A percentile compares a stretch with the other conserved stretches of the same genome.
Conservation (phyloP, 768 basidiomycete species). For the Mycena epipterygia region DNA sequence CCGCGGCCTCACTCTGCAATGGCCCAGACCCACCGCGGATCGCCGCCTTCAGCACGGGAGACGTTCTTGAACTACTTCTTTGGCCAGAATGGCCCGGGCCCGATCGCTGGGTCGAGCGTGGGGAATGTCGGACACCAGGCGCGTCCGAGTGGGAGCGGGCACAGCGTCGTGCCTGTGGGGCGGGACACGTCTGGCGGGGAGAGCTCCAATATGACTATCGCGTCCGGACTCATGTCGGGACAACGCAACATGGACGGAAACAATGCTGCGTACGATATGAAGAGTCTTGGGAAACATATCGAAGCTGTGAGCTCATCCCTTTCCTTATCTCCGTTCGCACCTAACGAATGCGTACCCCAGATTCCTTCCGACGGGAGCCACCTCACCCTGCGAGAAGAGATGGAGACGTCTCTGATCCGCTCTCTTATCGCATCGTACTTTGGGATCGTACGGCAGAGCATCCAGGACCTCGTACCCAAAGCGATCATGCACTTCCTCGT, state of each 20-base stretch:
- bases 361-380: constrained; percentile 72
- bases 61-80: constrained; percentile 99
- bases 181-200: constrained; percentile 75
- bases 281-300: constrained; percentile 96
- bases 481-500: constrained; percentile 99
- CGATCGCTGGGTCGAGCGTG: constrained; percentile 68
- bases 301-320: constrained; percentile 84
- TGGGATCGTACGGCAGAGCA: constrained; percentile 94
- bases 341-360: constrained; percentile 49
- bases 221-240: constrained; percentile 75
- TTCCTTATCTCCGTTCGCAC: constrained; percentile 1
- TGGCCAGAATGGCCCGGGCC: constrained; percentile 89
- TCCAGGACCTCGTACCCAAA: constrained; percentile 97
- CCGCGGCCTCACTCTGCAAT: constrained; percentile 52
- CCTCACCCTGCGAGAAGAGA: constrained; percentile 89
- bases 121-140: constrained; percentile 51
- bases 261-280: constrained; percentile 97
- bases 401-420: constrained; percentile 96
- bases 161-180: constrained; percentile 63
- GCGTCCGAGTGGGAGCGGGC: constrained; percentile 35
- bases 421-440: constrained; percentile 97
- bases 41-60: constrained; percentile 78
- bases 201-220: constrained; percentile 49
- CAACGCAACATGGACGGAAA: constrained; percentile 78
- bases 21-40: constrained; percentile 52